Base-by-base conservation (phyloP, 1,139 yeast genomes). In the Hyphopichia buzzinii region DNA sequence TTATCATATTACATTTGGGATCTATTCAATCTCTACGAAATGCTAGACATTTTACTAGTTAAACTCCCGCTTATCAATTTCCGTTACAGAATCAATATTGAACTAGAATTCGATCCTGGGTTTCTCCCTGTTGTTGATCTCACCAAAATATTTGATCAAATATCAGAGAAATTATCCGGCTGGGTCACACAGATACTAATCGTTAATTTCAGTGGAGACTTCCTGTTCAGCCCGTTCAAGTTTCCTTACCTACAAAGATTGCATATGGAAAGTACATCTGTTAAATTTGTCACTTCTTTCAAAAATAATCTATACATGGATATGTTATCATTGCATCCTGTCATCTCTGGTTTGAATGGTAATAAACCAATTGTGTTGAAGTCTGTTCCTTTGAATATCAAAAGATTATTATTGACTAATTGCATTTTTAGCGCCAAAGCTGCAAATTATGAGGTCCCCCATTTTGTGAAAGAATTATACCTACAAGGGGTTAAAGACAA, bases 1-100 rank as follows among this genome's bases (percentile, higher is more conserved):
- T 24, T 58, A 10, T 46, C 54, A 26, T 57, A 42, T 38, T 49
- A 50, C 35, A 38, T 57, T 5, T 53, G 57, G 57, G 46, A 49
- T 21, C 26, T 55, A 4, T 31, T 41, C 10, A 57, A 55, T 34
- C 33, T 54, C 6, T 31, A 38, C 8, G 50, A 50, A 17, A 46
- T 52, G 25, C 26, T 43, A 11, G 35, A 31, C 11, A 19, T 51
- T 2, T 3, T 30, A 3, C n/a, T 12, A 4, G 19, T 17, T 16
- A 25, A 25, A n/a, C 8, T n/a, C 13, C 6, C 12, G 22, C 17
- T 48, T 3, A 21, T 26, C 17, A 33, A 28, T 25, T 39, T 19
- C 8, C 17, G 29, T 31, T 13, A 41, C 13, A 33, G 37, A 5
- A 52, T 43, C 32, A 52, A 54, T 36, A 32, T 57, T 3, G 63